Percentiles rank a stretch among this genome's conserved stretches.
Evolutionary conservation across 768 basidiomycete species (phyloP).

Genomic region (Agaricus bisporus): DNA sequence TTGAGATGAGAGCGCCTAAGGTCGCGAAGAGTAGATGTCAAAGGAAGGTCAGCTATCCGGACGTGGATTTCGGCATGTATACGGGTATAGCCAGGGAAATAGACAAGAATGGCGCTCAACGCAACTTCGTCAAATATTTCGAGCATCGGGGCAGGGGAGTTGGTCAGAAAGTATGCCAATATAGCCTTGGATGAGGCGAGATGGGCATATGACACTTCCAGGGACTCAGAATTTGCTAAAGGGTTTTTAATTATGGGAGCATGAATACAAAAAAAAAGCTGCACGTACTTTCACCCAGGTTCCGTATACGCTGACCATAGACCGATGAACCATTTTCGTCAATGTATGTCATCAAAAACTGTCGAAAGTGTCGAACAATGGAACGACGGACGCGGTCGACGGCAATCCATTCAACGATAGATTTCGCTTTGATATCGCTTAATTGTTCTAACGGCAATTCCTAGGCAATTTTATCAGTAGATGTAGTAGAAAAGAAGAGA

Average conservation of each 20-base stretch:
- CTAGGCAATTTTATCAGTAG: conserved; percentile 30
- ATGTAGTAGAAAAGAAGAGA: background rate
- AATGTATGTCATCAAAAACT: conserved; percentile 93
- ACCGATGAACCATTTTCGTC: conserved; percentile 90
- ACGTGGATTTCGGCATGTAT: conserved; percentile 99
- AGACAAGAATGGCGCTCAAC: conserved; percentile 87
- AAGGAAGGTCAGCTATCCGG: conserved; percentile 90
- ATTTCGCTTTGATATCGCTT: conserved; percentile 96
- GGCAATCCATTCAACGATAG: conserved; percentile 96
- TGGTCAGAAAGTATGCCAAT: conserved; percentile 95
- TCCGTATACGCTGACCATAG: conserved; percentile 90
- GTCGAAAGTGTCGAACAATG: conserved; percentile 87
- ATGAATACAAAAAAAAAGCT: background rate
- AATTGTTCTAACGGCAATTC: conserved; percentile 94
- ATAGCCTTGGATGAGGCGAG: conserved; percentile 89
- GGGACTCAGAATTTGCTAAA: conserved; percentile 90
- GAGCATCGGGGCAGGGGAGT: conserved; percentile 90
- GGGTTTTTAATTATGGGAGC: conserved; percentile 4
- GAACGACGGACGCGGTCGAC: conserved; percentile 86
- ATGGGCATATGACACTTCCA: conserved; percentile 97
- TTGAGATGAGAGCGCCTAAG: conserved; percentile 90
- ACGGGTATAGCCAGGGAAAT: conserved; percentile 92
- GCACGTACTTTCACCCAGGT: conserved; percentile 85
- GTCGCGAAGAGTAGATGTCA: conserved; percentile 86
- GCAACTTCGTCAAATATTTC: conserved; percentile 95